phyloP scores from a whole-genome alignment of 2,329 filamentous ascomycete genomes.

The Ophiostoma sp. region DNA sequence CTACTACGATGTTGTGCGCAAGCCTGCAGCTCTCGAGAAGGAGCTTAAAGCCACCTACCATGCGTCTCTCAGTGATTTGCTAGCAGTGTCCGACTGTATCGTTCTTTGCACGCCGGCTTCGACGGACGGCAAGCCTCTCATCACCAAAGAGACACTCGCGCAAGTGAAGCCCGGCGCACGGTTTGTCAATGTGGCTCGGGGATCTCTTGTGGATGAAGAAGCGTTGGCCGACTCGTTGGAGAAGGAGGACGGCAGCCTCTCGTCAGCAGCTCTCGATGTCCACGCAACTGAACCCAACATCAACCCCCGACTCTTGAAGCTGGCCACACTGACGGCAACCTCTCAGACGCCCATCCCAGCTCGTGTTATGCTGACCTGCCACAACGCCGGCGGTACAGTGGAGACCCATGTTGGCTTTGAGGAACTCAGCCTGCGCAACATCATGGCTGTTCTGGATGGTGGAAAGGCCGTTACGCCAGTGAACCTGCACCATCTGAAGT shows the following conservation, averaged over 20 bases:
- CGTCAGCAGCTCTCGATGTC: constrained; percentile 62
- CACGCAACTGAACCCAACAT: constrained; percentile 61
- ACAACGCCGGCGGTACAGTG: constrained; percentile 67
- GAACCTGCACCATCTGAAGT: constrained; percentile 56
- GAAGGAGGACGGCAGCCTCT: constrained; percentile 39
- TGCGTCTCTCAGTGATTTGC: constrained; percentile 51
- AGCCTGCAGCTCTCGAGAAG: constrained; percentile 45
- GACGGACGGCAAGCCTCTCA: constrained; percentile 48
- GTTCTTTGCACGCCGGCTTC: constrained; percentile 60
- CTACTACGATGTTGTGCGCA: constrained; percentile 61
- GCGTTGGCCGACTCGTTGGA: constrained; percentile 62
- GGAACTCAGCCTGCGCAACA: constrained; percentile 65
- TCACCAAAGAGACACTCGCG: constrained; percentile 49
- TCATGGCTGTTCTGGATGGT: constrained; percentile 58
- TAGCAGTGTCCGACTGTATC: constrained; percentile 58
- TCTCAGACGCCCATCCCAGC: background rate
- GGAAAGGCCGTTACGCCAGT: constrained; percentile 60
- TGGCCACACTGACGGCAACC: constrained; percentile 36
- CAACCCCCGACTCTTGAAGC: constrained; percentile 46
- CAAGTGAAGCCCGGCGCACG: constrained; percentile 56
- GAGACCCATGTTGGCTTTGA: constrained; percentile 68
- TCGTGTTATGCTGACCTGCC: constrained; percentile 60
- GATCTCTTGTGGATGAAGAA: constrained; percentile 64
- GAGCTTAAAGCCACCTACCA: constrained; percentile 52
- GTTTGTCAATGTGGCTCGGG: constrained; percentile 67